These are phyloP conservation scores for Cornus controversa DNA, from an alignment of 148 eudicot species.

Conservation along the genomic window DNA sequence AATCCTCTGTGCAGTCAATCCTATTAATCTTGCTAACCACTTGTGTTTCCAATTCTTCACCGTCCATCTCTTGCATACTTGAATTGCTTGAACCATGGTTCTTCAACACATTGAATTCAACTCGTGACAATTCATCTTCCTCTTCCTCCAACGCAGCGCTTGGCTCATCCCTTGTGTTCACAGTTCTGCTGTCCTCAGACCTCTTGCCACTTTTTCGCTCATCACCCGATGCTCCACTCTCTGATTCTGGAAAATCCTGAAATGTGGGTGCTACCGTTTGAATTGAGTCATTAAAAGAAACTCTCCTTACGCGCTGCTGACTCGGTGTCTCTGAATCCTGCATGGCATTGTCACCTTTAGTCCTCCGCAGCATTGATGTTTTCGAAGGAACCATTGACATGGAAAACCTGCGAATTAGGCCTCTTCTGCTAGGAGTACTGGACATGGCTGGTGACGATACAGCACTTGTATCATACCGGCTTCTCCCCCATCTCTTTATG, in stretches of 20 bases:
- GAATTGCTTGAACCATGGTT: not conserved
- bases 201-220: not conserved
- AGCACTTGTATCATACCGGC: not conserved
- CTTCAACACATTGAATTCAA: not conserved
- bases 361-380: not conserved
- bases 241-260: not conserved
- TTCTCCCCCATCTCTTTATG: conserved; percentile 4
- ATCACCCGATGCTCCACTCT: not conserved
- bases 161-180: too few relatives aligned
- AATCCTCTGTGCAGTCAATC: not conserved
- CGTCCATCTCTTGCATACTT: not conserved
- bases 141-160: not conserved
- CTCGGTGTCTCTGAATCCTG: not conserved
- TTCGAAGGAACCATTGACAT: not conserved
- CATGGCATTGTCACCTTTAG: not conserved
- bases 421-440: not conserved
- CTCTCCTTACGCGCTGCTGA: not conserved
- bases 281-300: not conserved
- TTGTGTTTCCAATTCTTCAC: not conserved
- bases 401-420: conserved; percentile 8
- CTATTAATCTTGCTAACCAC: not conserved
- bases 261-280: not conserved
- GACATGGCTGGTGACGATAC: not conserved
- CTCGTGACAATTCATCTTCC: not conserved
- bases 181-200: not conserved